phyloP scores from a whole-genome alignment of 2,329 filamentous ascomycete species.

The Aspergillus versicolor region DNA sequence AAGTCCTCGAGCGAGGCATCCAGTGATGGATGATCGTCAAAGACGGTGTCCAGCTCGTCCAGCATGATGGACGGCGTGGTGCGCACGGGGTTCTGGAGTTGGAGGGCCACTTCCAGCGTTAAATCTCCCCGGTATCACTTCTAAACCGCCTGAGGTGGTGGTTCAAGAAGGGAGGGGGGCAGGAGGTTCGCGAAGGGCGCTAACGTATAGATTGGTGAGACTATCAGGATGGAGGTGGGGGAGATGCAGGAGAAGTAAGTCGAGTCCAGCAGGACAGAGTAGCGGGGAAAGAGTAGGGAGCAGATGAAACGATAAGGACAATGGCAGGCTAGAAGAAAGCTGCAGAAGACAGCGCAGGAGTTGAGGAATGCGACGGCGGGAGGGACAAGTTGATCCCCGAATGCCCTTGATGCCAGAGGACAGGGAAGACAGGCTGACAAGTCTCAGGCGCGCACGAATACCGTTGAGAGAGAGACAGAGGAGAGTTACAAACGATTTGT shows the following conservation, averaged over 20 bases:
- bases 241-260: slow-evolving; percentile 4
- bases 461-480: slow-evolving; percentile 9
- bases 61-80: slow-evolving; percentile 42
- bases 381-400: slow-evolving; percentile 7
- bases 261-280: slow-evolving; percentile 2
- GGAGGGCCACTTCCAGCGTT: slow-evolving; percentile 25
- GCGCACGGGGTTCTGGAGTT: slow-evolving; percentile 24
- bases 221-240: slow-evolving; percentile 6
- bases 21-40: slow-evolving; percentile 60
- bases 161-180: slow-evolving; percentile 11
- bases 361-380: slow-evolving; percentile 8
- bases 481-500: slow-evolving; percentile 17
- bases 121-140: slow-evolving; percentile 14
- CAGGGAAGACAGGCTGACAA: slow-evolving; percentile 10
- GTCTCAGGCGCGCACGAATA: slow-evolving; percentile 9
- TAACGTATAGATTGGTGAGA: slow-evolving; percentile 15
- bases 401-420: slow-evolving; percentile 17
- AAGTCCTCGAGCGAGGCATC: slow-evolving; percentile 63
- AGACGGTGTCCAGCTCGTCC: slow-evolving; percentile 50
- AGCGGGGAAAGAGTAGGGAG: slow-evolving; percentile 3
- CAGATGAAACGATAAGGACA: neutral
- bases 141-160: slow-evolving; percentile 11
- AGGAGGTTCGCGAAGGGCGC: slow-evolving; percentile 20
- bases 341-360: slow-evolving; percentile 6
- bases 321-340: neutral